Base-by-base conservation (phyloP, 2,329 filamentous ascomycete species). In the Fusarium sp. region DNA sequence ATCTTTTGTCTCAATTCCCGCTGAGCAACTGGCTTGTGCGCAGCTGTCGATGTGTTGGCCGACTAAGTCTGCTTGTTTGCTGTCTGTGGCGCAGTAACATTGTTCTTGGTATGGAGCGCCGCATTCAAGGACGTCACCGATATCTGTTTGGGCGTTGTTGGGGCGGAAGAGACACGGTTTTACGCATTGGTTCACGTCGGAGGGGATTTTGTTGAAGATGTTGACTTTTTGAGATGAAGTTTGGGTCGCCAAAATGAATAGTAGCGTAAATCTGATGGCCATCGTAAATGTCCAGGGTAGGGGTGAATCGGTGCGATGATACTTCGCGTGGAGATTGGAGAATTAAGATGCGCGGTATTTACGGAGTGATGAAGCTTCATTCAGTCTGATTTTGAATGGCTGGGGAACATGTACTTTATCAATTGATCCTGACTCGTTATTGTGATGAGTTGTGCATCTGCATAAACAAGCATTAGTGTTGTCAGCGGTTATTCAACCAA, bases 161-260 rank as follows among this genome's bases (percentile, higher is more conserved):
- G 60, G 60, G 0, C 60, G 58, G 10, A 47, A 64, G 7, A 64
- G 61, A 22, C 61, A 64, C 10, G 58, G 61, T 7, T 38, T 30
- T 2, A 62, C 22, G 29, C 61, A 64, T 25, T 62, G 45, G 0
- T 52, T 9, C 0, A 62, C 56, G 1, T 51, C 56, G 3, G 29
- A 3, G 1, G 59, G 59, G 13, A 61, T 45, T 20, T 61, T 1
- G 3, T 10, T 16, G 4, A 62, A 61, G 6, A 62, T 62, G 9
- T 30, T 8, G 8, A 62, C 59, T 8, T 24, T 49, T 38, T 61
- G 45, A 1, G 56, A 40, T 8, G 40, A 4, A 2, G 24, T 3
- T 2, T 7, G 38, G 8, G 45, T 61, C 2, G 29, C 16, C 6
- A 52, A 24, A 3, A 20, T 2, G 2, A 61, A 20, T 1, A 61